A percentile compares a stretch with the other conserved stretches of the same genome.
Evolutionary conservation across 805 yeast species (phyloP).

Genomic region (Metschnikowia drakensbergensis): DNA sequence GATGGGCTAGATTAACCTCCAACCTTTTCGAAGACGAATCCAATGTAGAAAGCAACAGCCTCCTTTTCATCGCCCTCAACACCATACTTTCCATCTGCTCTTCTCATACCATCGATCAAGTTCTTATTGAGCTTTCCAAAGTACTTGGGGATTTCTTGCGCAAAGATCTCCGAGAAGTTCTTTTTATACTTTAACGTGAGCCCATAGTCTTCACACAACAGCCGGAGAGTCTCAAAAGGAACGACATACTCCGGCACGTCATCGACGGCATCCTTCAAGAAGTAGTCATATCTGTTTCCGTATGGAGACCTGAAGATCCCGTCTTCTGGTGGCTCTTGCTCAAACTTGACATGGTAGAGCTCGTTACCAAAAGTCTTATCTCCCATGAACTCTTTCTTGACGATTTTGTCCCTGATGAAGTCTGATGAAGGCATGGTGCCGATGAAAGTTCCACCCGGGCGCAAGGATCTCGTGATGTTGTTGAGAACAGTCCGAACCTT

Average conservation of each 20-base stretch:
- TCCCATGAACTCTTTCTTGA: conserved; percentile 39
- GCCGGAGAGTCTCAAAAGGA: conserved; percentile 84
- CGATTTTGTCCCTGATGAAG: conserved; percentile 64
- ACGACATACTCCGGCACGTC: conserved; percentile 96
- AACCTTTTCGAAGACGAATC: conserved; percentile 74
- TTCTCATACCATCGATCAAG: conserved; percentile 63
- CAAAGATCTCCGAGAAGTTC: conserved; percentile 79
- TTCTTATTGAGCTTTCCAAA: conserved; percentile 54
- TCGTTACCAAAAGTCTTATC: conserved; percentile 77
- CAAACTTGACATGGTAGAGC: conserved; percentile 76
- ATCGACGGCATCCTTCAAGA: conserved; percentile 87
- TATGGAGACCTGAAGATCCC: conserved; percentile 71
- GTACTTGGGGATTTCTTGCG: conserved; percentile 70
- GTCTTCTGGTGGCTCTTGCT: conserved; percentile 69
- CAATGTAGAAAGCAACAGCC: conserved; percentile 81
- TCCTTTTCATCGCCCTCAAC: conserved; percentile 88
- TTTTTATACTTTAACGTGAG: conserved; percentile 66
- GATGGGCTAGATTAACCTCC: conserved; percentile 16
- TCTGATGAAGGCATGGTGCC: conserved; percentile 96
- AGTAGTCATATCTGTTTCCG: conserved; percentile 82
- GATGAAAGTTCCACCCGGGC: conserved; percentile 80
- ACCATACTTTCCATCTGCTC: conserved; percentile 78
- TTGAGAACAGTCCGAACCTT: conserved; percentile 68
- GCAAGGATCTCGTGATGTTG: conserved; percentile 72
- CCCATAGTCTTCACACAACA: conserved; percentile 79